These are phyloP conservation scores for Paramecium caudatum DNA, from an alignment of 73 alveolate genomes.

Conservation along the genomic window DNA sequence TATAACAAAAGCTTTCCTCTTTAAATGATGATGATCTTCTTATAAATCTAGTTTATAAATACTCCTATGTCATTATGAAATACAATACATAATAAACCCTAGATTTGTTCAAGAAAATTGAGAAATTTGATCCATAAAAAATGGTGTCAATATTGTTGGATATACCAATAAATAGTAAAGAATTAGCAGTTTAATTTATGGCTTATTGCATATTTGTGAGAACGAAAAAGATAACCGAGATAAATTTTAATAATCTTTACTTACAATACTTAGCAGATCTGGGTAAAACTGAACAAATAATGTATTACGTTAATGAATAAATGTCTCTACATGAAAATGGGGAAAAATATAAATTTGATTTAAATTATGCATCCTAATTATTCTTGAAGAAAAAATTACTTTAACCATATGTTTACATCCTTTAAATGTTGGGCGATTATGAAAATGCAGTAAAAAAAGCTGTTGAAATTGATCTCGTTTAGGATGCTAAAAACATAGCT, in stretches of 20 bases:
- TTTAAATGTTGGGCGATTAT: constrained; percentile 16
- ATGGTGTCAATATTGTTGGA: constrained; percentile 33
- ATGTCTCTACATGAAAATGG: neutral
- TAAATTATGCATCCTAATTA: neutral
- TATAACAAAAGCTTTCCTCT: neutral
- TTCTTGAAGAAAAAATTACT: neutral
- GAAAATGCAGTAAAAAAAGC: constrained; percentile 26
- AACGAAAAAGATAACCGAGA: neutral
- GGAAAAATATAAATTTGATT: constrained; percentile 24
- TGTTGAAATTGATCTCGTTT: constrained; percentile 3
- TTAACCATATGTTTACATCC: constrained; percentile 11
- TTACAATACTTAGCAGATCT: neutral
- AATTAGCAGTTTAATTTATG: constrained; percentile 39
- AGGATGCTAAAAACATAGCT: constrained; percentile 26
- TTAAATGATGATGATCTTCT: constrained; percentile 17
- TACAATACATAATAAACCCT: neutral
- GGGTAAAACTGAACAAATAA: neutral
- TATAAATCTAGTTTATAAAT: constrained; percentile 40
- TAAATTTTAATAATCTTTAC: constrained; percentile 4
- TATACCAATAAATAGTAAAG: constrained; percentile 8
- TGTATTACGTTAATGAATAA: constrained; percentile 4
- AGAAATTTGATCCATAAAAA: constrained; percentile 1
- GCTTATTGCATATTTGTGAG: constrained; percentile 30
- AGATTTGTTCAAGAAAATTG: constrained; percentile 8
- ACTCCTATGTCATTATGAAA: constrained; percentile 55